phyloP scores from a whole-genome alignment of 139 green algal species.

The Zygnema circumcarinatum region DNA sequence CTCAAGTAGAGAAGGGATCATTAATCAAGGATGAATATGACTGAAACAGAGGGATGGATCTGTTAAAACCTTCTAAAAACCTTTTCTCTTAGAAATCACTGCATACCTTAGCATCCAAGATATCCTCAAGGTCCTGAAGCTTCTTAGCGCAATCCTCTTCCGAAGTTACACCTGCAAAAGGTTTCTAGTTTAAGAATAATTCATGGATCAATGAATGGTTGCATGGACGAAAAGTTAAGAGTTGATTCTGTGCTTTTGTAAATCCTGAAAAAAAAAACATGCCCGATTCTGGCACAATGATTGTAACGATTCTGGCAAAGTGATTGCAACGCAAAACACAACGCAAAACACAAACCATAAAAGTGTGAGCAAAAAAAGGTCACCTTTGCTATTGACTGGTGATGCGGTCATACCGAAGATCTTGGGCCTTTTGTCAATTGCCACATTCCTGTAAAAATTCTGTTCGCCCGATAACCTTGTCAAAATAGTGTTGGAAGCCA shows the following conservation, averaged over 20 bases:
- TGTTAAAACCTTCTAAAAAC: too few species aligned
- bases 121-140: not conserved
- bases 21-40: too few species aligned
- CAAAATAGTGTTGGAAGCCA: too few species aligned
- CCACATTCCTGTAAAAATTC: not conserved
- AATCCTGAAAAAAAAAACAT: too few species aligned
- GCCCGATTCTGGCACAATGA: not conserved
- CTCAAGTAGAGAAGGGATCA: too few species aligned
- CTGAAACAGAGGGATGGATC: too few species aligned
- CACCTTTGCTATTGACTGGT: constrained; percentile 31
- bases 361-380: not conserved
- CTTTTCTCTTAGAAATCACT: too few species aligned
- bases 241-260: too few species aligned
- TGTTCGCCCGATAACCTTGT: too few species aligned
- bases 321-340: not conserved
- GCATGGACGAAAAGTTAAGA: too few species aligned
- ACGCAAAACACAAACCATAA: not conserved
- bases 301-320: not conserved
- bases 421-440: not conserved
- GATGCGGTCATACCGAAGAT: constrained; percentile 59
- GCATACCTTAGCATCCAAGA: constrained; percentile 8
- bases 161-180: not conserved
- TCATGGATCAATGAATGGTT: too few species aligned
- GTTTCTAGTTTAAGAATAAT: too few species aligned
- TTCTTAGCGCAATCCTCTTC: not conserved